Evolutionary conservation across 257 asterid genomes (phyloP).

Genomic region (Osmanthus fragrans): DNA sequence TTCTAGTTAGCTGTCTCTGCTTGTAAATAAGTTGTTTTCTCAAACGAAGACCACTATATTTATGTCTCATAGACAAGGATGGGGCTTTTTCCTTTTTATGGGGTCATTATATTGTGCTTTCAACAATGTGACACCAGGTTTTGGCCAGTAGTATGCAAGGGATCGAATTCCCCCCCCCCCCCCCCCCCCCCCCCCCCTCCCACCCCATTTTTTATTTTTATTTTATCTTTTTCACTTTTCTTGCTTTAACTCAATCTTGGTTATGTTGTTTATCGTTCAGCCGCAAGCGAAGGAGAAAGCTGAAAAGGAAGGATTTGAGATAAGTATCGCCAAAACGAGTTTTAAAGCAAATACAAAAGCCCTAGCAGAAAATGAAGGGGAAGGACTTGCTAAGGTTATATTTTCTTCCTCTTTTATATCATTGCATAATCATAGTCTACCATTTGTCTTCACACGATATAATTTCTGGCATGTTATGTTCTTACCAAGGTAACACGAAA

Average conservation of each 20-base stretch:
- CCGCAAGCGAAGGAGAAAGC: constrained; percentile 97
- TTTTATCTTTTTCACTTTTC: background rate
- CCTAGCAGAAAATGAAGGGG: constrained; percentile 92
- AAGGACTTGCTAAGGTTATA: constrained; percentile 87
- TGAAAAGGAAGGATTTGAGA: constrained; percentile 83
- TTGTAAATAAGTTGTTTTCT: background rate
- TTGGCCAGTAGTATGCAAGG: background rate
- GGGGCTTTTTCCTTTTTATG: background rate
- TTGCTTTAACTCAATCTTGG: background rate
- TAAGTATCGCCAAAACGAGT: constrained; percentile 54
- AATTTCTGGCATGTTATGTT: background rate
- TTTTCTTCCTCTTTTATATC: constrained; percentile 13
- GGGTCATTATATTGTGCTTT: background rate
- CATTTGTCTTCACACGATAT: background rate
- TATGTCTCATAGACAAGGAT: background rate
- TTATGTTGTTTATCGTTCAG: constrained; percentile 29
- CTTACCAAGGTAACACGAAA: background rate
- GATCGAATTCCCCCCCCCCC: background rate
- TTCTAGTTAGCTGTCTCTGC: background rate
- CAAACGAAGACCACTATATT: background rate
- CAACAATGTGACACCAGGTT: background rate
- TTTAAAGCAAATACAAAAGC: constrained; percentile 96
- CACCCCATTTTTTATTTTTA: background rate
- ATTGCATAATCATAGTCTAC: background rate
- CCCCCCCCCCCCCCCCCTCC: too few species aligned